Percentiles rank a stretch among this genome's conserved stretches.
These are phyloP conservation scores for Saccharomyces uvarum DNA, from an alignment of 1,139 yeast genomes.

Conservation along the genomic window DNA sequence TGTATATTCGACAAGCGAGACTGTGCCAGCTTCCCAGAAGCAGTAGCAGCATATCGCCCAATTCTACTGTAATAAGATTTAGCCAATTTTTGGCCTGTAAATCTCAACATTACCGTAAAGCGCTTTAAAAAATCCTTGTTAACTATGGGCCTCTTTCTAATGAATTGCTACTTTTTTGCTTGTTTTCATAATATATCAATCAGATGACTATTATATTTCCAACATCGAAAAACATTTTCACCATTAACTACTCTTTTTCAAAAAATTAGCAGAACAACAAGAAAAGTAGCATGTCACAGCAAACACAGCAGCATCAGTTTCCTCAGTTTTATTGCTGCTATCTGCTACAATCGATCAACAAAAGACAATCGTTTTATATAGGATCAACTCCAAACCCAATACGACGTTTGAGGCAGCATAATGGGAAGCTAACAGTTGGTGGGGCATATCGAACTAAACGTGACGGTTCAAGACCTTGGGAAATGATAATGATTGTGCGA, in stretches of 20 bases:
- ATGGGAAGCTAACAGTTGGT: conserved; percentile 55
- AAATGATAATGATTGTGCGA: conserved; percentile 50
- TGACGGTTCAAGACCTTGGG: conserved; percentile 63
- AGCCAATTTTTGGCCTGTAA: not conserved
- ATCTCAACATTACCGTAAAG: not conserved
- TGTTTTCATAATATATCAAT: not conserved
- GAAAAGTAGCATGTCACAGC: not conserved
- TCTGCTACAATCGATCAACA: conserved; percentile 50
- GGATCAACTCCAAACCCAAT: conserved; percentile 75
- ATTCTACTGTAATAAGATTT: conserved; percentile 1
- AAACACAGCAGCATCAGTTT: not conserved
- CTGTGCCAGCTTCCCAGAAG: conserved; percentile 15
- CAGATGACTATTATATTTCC: not conserved
- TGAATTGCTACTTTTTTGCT: not conserved
- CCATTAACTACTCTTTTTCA: not conserved
- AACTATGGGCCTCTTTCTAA: not conserved
- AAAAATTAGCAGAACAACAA: not conserved
- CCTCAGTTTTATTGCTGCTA: conserved; percentile 55
- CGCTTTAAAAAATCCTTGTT: not conserved
- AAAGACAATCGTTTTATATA: conserved; percentile 53
- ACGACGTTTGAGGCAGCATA: conserved; percentile 66
- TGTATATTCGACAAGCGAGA: conserved; percentile 29
- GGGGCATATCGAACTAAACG: conserved; percentile 63
- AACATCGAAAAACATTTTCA: not conserved
- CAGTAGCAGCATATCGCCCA: conserved; percentile 4